Evolutionary conservation across 306 rosid genomes (phyloP), one percentile per base, ranked within the genome.

Genomic region (Rubus parviflorus): DNA sequence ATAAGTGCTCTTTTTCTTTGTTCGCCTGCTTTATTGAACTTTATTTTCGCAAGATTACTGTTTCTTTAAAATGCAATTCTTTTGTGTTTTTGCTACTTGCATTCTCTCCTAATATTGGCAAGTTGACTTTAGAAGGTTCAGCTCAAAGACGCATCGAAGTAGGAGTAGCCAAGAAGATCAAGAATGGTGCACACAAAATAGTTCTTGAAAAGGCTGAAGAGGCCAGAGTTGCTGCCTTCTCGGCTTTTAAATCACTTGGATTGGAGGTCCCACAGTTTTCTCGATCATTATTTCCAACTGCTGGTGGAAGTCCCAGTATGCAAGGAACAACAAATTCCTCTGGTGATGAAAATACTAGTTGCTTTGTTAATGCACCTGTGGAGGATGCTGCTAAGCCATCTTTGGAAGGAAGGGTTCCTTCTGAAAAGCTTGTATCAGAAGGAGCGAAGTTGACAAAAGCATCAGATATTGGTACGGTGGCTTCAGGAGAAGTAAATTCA

Each of bases 141-240:
- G 89, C 92, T 77, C 92, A 83, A 86, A 89, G 89, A 87, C 88
- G 89, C 58, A 58, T 89, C 45, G 97, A 90, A 80, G 61, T 90
- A 72, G 93, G 97, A 81, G 86, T 88, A 58, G 97, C 97, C 57
- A 92, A 86, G 90, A 95, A 95, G 90, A 95, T 95, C 74, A 95
- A 95, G 90, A 88, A 90, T 52, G 97, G 97, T 81, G 97, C 98
- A 74, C 92, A 97, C 76, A 95, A 88, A 89, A 85, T 95, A 63
- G 97, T 92, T 82, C 88, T 95, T 47, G 98, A 90, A 80, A 90
- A 92, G 85, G 98, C 98, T 71, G 98, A 95, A 84, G 98, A 95
- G 87, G 98, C 97, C 42, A 92, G 97, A 89, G 62, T 76, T 81
- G 96, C 92, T 81, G 97, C 97, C 81, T 92, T 92, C 77, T 81